Evolutionary conservation across 495 filamentous ascomycete species (phyloP), one percentile per base, ranked within the genome.

Genomic region (Thermothielavioides terrestris): DNA sequence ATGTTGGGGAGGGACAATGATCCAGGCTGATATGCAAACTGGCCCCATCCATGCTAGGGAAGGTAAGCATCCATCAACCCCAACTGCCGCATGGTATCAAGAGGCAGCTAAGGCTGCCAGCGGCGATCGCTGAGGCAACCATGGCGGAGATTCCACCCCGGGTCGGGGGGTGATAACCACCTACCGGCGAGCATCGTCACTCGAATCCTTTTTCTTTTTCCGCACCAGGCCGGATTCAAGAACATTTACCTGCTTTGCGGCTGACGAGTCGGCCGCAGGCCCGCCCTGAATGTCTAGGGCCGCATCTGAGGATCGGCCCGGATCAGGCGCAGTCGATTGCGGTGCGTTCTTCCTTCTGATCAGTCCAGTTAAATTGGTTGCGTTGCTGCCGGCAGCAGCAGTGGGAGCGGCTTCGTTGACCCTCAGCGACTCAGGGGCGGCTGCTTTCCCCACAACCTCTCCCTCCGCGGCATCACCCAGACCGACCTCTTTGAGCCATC

Each of bases 401-500:
- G 14, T 40, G 18, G 53, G 18, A 21, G 54, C n/a, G 20, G 49
- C 11, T 41, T 27, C 50, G 27, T 28, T 47, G 18, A 17, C 47
- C 17, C 15, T 20, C 17, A 9, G 23, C 38, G 28, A 23, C 31
- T 23, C 50, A 27, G 48, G 20, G 46, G 55, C 52, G 42, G 30
- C 46, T 49, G 59, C 63, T 56, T 55, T 53, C 35, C 73, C 73
- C 18, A 60, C 38, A 38, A 68, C 60, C 28, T 62, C 61, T 9
- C 66, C 72, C 65, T 80, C 60, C 83, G 73, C 61, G 75, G 67
- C 59, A 31, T 65, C 58, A 23, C 66, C 57, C 63, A 58, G 49
- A 23, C 58, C 60, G 21, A 66, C 60, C 59, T 75, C 63, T 39
- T 79, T 77, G 18, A 86, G 74, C 85, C 89, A 96, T 34, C 81